phyloP scores from a whole-genome alignment of 2,329 filamentous ascomycete species.

The Paramyrothecium sp. region DNA sequence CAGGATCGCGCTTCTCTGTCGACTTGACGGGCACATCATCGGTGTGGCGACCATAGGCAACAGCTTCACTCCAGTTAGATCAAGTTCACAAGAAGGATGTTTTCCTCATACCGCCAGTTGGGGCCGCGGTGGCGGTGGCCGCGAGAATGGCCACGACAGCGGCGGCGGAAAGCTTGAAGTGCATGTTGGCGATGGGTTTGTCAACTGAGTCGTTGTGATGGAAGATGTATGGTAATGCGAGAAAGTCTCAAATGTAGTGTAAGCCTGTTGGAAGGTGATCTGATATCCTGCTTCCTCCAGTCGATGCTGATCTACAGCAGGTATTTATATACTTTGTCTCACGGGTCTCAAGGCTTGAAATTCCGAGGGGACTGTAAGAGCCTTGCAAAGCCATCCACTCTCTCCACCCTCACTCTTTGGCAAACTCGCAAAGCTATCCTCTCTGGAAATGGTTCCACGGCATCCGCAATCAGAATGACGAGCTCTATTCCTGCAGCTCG shows the following conservation, averaged over 20 bases:
- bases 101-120: not conserved
- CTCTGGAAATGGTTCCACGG: not conserved
- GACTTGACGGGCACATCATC: not conserved
- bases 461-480: not conserved
- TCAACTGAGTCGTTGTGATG: not conserved
- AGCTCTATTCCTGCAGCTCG: not conserved
- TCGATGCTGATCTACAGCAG: not conserved
- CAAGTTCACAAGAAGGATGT: not conserved
- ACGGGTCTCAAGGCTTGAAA: not conserved
- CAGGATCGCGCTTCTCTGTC: too few species aligned
- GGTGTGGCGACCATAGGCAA: not conserved
- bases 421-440: too few species aligned
- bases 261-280: not conserved
- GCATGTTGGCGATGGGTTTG: not conserved
- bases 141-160: not conserved
- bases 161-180: not conserved
- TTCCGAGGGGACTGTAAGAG: not conserved
- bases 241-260: not conserved
- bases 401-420: too few species aligned
- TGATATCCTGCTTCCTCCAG: not conserved
- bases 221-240: not conserved
- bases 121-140: not conserved
- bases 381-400: not conserved
- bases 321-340: not conserved
- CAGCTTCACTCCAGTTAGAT: not conserved